Base-by-base conservation (phyloP, 139 green algal species). In the Spirogloea muscicola region DNA sequence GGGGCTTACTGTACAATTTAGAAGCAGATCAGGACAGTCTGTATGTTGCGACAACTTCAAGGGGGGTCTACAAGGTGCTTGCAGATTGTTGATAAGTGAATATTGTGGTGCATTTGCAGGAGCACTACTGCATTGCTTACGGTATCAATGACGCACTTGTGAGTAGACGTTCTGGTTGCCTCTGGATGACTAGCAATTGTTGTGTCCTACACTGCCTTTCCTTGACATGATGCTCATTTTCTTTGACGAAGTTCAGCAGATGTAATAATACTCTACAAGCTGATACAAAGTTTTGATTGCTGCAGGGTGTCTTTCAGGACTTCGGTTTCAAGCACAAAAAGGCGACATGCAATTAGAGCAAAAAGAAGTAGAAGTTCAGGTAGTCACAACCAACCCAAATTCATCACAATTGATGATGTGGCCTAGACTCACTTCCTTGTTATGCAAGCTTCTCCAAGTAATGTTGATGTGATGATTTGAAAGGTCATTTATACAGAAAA, bases 61-160 rank as follows among this genome's bases (percentile, higher is more conserved):
- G 10, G 25, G 62, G 63, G 63, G 13, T 73, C 10, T 72, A 31
- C 63, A 63, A 13, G 25, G 66, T 73, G 49, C 13, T 48, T 72
- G 49, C 72, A 57, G 21, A 21, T 65, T 21, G 51, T 57, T 9
- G 3, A 55, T 1, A 29, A 46, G 39, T 4, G 33, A 65, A 10
- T 63, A 13, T 66, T 1, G 25, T 27, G 1, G 16, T 60, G 9
- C 9, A 25, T 40, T 3, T 66, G 66, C 90, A 94, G 88, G 83
- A 91, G 74, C 90, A 95, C 73, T 95, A 95, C 79, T 95, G 88
- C 84, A 88, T 95, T 9, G 76, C 88, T 2, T 13, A 90, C 7
- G 90, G 86, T 2, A 68, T 94, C n/a, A 92, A 91, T 34, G 86
- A 92, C 62, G 43, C 27, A 33, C 39, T 49, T 18, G 86, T 79